These are phyloP conservation scores for Penicillium nordicum DNA, from an alignment of 2,329 filamentous ascomycete genomes.

Conservation along the genomic window DNA sequence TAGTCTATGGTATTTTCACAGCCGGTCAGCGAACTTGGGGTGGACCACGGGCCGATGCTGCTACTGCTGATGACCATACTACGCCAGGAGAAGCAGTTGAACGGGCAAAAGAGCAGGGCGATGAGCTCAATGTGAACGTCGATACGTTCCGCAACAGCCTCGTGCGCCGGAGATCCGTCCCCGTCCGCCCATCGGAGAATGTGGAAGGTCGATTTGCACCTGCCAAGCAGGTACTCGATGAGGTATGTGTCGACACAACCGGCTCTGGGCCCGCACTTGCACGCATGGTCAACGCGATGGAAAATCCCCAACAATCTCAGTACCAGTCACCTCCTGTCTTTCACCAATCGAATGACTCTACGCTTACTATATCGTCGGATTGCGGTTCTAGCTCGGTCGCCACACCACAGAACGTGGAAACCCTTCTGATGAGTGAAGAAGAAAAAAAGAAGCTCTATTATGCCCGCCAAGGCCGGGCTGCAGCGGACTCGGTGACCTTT, in stretches of 20 bases:
- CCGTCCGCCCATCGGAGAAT: constrained; percentile 69
- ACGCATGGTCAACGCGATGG: constrained; percentile 45
- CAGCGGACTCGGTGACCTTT: background rate
- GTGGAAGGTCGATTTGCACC: constrained; percentile 77
- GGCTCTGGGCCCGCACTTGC: constrained; percentile 62
- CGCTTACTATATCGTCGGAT: constrained; percentile 50
- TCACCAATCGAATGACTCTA: constrained; percentile 62
- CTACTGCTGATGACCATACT: constrained; percentile 69
- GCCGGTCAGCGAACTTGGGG: constrained; percentile 95
- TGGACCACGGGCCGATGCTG: constrained; percentile 85
- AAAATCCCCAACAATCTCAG: constrained; percentile 41
- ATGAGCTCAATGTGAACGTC: constrained; percentile 85
- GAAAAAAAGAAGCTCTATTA: constrained; percentile 71
- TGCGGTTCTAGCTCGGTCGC: constrained; percentile 61
- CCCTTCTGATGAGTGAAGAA: constrained; percentile 69
- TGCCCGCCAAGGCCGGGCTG: constrained; percentile 51
- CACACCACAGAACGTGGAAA: constrained; percentile 66
- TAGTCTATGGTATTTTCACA: constrained; percentile 95
- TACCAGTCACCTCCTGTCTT: constrained; percentile 52
- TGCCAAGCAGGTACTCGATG: constrained; percentile 63
- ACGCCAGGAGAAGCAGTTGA: constrained; percentile 82
- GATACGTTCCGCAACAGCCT: constrained; percentile 67
- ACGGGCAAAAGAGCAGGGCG: constrained; percentile 70
- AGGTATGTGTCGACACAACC: constrained; percentile 67
- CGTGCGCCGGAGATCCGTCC: constrained; percentile 49